A percentile compares a stretch with the other conserved stretches of the same genome.
These are phyloP conservation scores for Beta lomatogona DNA, from an alignment of 179 eudicot species.

Conservation along the genomic window DNA sequence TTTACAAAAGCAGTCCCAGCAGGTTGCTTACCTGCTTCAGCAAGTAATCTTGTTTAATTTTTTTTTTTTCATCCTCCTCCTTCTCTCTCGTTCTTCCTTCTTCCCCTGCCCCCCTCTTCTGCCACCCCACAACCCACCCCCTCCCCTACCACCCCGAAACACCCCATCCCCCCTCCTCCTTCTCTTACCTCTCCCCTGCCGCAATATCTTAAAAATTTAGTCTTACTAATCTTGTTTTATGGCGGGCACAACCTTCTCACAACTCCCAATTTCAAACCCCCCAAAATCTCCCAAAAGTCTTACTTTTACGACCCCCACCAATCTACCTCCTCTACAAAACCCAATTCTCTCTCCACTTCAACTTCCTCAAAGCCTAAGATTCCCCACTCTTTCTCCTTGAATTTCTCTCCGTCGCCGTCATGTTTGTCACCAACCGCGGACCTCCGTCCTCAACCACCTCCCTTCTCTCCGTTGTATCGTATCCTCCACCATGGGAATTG, in stretches of 20 bases:
- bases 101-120: too few species aligned
- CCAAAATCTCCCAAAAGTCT: constrained; percentile 28
- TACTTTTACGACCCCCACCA: constrained; percentile 28
- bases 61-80: too few species aligned
- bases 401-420: constrained; percentile 44
- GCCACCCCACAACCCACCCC: too few species aligned
- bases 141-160: too few species aligned
- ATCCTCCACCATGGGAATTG: constrained; percentile 60
- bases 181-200: too few species aligned
- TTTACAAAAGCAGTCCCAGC: too few species aligned
- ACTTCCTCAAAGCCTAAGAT: constrained; percentile 51
- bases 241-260: not conserved
- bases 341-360: constrained; percentile 44
- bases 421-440: constrained; percentile 29
- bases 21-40: too few species aligned
- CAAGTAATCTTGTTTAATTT: too few species aligned
- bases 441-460: constrained; percentile 45
- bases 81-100: too few species aligned
- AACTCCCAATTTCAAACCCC: not conserved
- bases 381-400: constrained; percentile 42
- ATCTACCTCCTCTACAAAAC: constrained; percentile 21
- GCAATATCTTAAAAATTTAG: too few species aligned
- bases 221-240: too few species aligned
- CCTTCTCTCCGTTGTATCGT: constrained; percentile 56
- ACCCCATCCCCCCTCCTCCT: too few species aligned